Percentiles rank a stretch among this genome's conserved stretches.
Evolutionary conservation across 306 rosid genomes (phyloP).

Genomic region (Vigna reflexopilosa): DNA sequence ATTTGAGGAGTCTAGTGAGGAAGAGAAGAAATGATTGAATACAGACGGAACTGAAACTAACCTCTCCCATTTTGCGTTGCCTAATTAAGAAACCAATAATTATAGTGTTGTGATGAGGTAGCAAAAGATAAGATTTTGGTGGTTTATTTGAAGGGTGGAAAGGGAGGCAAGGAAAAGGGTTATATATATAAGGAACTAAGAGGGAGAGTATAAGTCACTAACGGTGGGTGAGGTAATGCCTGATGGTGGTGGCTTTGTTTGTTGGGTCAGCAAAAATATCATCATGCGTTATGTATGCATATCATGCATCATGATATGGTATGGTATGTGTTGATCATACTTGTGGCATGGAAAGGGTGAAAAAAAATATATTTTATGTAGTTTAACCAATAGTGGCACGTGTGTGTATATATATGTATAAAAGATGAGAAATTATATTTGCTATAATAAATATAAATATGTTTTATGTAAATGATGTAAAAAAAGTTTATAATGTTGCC

Average conservation of each 20-base stretch:
- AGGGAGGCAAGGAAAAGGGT: slow-evolving; percentile 25
- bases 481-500: slow-evolving; percentile 20
- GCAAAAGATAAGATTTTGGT: slow-evolving; percentile 31
- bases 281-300: background rate
- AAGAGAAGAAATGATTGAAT: background rate
- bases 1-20: slow-evolving; percentile 3
- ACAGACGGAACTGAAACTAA: slow-evolving; percentile 37
- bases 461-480: background rate
- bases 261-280: slow-evolving; percentile 32
- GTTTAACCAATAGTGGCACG: background rate
- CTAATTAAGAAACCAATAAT: background rate
- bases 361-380: background rate
- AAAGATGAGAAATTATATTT: background rate
- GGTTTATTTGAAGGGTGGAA: slow-evolving; percentile 46
- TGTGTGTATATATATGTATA: background rate
- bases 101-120: slow-evolving; percentile 6
- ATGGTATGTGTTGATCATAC: background rate
- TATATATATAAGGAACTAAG: slow-evolving; percentile 49
- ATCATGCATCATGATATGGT: slow-evolving; percentile 6
- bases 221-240: slow-evolving; percentile 38
- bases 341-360: background rate
- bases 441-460: background rate
- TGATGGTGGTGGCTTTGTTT: slow-evolving; percentile 36
- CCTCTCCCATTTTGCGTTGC: slow-evolving; percentile 70
- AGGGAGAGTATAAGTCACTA: background rate